Conservation (phyloP, 768 basidiomycete genomes). For the Kwoniella mangroviensis region DNA sequence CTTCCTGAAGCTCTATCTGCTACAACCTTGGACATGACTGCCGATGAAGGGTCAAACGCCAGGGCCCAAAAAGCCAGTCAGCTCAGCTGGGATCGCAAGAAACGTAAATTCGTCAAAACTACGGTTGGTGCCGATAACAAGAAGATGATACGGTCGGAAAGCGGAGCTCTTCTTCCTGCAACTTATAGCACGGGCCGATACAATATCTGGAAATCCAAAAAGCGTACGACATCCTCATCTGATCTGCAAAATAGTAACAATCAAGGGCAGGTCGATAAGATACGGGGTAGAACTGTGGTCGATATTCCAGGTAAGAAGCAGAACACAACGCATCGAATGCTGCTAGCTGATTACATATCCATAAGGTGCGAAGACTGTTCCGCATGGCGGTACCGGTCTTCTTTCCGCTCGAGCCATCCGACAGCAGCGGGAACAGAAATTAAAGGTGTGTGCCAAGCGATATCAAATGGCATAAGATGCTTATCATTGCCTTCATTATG, state of each 20-base stretch:
- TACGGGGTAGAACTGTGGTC: no score
- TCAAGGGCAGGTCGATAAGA: no score
- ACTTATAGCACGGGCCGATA: conserved; percentile 91
- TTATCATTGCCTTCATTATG: not conserved
- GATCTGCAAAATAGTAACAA: not conserved
- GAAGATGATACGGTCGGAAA: conserved; percentile 91
- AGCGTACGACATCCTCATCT: not conserved
- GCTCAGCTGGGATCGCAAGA: conserved; percentile 92
- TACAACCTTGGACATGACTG: conserved; percentile 83
- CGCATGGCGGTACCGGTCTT: not conserved
- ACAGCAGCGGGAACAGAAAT: not conserved
- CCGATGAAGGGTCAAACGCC: conserved; percentile 71
- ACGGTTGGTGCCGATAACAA: conserved; percentile 88
- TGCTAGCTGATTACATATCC: no score
- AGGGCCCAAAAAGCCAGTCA: conserved; percentile 62
- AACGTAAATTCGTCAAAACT: conserved; percentile 87
- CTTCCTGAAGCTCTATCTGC: conserved; percentile 63
- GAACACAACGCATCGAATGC: not conserved
- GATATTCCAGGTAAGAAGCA: not conserved
- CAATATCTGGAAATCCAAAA: conserved; percentile 76
- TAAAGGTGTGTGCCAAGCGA: not conserved
- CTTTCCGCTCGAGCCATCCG: not conserved
- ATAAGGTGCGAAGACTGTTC: no score
- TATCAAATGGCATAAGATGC: not conserved
- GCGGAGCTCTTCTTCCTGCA: conserved; percentile 85